These are phyloP conservation scores for Centella asiatica DNA, from an alignment of 129 eudicot species.

Conservation along the genomic window DNA sequence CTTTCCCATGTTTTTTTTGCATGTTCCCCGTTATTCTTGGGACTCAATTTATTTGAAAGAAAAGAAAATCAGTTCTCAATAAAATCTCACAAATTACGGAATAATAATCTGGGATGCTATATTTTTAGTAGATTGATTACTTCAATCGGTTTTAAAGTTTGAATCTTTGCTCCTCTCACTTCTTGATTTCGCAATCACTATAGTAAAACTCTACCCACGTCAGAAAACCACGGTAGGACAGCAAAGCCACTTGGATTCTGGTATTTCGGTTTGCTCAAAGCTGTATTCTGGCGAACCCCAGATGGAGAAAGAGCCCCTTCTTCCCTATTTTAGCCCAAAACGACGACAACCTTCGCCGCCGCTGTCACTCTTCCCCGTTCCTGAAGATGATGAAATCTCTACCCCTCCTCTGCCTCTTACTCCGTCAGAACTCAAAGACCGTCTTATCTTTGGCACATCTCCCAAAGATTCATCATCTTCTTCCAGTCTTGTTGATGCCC, in stretches of 20 bases:
- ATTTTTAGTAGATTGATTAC: no score
- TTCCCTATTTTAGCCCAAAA: slow-evolving; percentile 9
- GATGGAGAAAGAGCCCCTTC: slow-evolving; percentile 62
- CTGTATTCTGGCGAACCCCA: slow-evolving; percentile 18
- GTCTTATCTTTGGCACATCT: slow-evolving; percentile 69
- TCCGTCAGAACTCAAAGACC: slow-evolving; percentile 58
- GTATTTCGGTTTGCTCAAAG: background rate
- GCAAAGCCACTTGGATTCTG: slow-evolving; percentile 1
- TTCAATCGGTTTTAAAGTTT: no score
- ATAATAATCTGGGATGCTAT: no score
- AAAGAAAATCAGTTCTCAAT: no score
- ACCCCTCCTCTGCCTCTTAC: slow-evolving; percentile 36
- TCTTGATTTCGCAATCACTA: no score
- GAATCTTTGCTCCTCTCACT: no score
- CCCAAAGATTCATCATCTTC: slow-evolving; percentile 15
- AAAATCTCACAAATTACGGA: no score
- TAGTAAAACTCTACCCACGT: no score
- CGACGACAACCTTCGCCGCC: slow-evolving; percentile 7
- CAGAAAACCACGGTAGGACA: no score
- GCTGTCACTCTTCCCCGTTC: slow-evolving; percentile 28
- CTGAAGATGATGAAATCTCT: slow-evolving; percentile 38
- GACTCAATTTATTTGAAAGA: no score
- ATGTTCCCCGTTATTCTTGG: no score
- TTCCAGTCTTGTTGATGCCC: slow-evolving; percentile 36
- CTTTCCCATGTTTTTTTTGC: no score